Evolutionary conservation across 2,329 filamentous ascomycete species (phyloP).

Genomic region (Pestalotiopsis sp.): DNA sequence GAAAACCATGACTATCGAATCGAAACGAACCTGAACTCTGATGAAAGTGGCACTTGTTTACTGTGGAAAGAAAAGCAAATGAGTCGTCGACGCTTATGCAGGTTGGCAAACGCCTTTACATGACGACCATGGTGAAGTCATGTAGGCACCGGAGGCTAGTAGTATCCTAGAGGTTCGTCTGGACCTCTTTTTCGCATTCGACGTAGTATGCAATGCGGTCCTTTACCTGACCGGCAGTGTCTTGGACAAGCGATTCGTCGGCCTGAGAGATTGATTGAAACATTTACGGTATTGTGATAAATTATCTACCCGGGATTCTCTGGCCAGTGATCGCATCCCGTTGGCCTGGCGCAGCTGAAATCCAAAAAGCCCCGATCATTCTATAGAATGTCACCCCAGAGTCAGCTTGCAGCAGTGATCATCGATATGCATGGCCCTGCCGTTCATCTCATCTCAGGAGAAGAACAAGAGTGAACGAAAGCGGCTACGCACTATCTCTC

Average conservation of each 20-base stretch:
- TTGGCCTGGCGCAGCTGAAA: background rate
- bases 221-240: no score
- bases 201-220: background rate
- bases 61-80: background rate
- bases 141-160: background rate
- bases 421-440: background rate
- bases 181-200: background rate
- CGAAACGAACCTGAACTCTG: background rate
- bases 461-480: background rate
- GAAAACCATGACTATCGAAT: background rate
- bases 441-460: background rate
- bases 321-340: background rate
- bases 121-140: background rate
- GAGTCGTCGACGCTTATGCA: slow-evolving; percentile 12
- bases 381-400: background rate
- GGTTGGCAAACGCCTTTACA: slow-evolving; percentile 3
- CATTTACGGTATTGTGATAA: slow-evolving; percentile 1
- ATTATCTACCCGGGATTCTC: background rate
- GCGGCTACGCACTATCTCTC: background rate
- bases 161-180: background rate
- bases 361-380: background rate
- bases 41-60: background rate
- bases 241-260: slow-evolving; percentile 7
- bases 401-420: background rate
- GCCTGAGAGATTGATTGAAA: background rate